Percentiles rank a stretch among this genome's conserved stretches.
Evolutionary conservation across 2,329 filamentous ascomycete genomes (phyloP).

Genomic region (Verticillium nonalfalfae): DNA sequence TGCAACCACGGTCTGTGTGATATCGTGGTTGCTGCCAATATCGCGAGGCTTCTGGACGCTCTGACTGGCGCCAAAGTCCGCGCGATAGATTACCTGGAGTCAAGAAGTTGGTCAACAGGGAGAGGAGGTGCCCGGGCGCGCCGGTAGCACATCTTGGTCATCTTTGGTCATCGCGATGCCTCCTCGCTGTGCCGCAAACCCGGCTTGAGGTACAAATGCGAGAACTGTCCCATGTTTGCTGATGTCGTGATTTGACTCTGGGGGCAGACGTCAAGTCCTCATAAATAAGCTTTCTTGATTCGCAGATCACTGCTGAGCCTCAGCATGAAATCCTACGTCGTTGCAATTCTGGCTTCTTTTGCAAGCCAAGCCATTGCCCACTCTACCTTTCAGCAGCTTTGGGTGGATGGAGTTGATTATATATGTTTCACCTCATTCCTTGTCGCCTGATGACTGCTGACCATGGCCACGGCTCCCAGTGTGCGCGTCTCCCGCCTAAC

Average conservation of each 20-base stretch:
- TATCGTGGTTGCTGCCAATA: background rate
- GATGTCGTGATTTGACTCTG: too few species aligned
- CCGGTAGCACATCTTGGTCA: background rate
- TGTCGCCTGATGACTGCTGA: background rate
- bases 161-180: background rate
- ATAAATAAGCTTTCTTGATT: background rate
- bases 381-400: conserved; percentile 43
- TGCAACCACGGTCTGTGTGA: background rate
- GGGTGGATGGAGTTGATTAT: conserved; percentile 34
- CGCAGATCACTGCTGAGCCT: conserved; percentile 1
- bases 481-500: conserved; percentile 39
- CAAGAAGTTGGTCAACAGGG: background rate
- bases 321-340: conserved; percentile 27
- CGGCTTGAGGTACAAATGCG: background rate
- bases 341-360: conserved; percentile 22
- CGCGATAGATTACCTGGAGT: background rate
- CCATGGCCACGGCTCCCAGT: conserved; percentile 28
- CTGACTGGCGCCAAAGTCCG: background rate
- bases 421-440: conserved; percentile 18
- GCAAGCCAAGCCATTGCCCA: conserved; percentile 33
- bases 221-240: background rate
- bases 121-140: background rate
- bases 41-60: background rate
- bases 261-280: background rate
- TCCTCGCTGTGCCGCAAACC: background rate